Evolutionary conservation across 208 protist genomes (phyloP), one percentile per base, ranked within the genome.

Genomic region (Herpetomonas samuelpessoai): DNA sequence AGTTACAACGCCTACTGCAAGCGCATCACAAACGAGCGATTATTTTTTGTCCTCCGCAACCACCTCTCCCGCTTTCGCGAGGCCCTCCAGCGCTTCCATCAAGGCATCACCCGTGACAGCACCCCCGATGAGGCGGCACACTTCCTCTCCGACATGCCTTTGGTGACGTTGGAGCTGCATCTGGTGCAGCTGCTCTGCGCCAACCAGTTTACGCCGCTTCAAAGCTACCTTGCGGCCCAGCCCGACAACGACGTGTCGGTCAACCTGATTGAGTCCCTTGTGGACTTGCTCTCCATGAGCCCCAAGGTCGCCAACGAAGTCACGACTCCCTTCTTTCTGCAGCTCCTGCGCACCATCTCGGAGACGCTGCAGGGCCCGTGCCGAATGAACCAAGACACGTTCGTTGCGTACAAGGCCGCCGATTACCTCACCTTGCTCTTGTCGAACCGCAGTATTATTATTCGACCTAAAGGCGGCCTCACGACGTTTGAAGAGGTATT

Each of bases 111-210:
- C 16, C 67, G 59, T 29, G 70, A 69, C 24, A 65, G 54, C 52
- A 69, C 45, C 3, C 48, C 62, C n/a, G 9, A 46, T 2, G 72
- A 66, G 26, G 71, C 71, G 6, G 60, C 12, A 38, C 61, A 70
- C 56, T 65, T 68, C 50, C 57, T 81, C 22, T 55, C 24, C 44
- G 52, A 62, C 31, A 71, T 74, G 65, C 4, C 57, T 3, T 61
- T 71, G 35, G 57, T 56, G 29, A 56, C 52, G 6, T 53, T 75
- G 30, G 68, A 88, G 65, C 54, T 90, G 44, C 62, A 65, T 60
- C 67, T 90, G 26, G 48, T 89, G 18, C 79, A 90, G 65, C 74
- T 86, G 25, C 49, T 92, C 16, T 89, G 81, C 57, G 79, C 83
- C 0, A 82, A 79, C 0, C 82, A 92, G 57, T 81, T 72, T 58